phyloP scores from a whole-genome alignment of 441 rosid species.

The Gossypium laxum region DNA sequence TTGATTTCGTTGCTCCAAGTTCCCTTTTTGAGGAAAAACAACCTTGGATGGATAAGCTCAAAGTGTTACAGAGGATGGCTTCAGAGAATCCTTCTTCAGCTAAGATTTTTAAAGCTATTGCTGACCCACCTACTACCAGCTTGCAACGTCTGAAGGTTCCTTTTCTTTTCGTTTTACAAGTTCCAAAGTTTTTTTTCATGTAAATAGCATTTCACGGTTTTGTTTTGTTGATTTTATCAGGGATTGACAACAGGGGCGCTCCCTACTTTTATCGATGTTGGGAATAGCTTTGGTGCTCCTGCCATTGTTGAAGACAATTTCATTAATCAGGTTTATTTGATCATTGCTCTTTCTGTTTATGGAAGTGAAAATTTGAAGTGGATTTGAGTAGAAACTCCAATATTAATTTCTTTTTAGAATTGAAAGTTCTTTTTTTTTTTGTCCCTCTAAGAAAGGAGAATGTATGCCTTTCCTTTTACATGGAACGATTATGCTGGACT shows the following conservation, averaged over 20 bases:
- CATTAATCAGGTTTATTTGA: constrained; percentile 48
- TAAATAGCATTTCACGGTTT: neutral
- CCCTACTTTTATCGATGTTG: constrained; percentile 89
- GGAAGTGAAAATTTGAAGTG: neutral
- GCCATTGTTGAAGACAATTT: constrained; percentile 88
- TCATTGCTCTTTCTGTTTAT: neutral
- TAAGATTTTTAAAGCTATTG: constrained; percentile 80
- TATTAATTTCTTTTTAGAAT: neutral
- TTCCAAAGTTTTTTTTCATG: neutral
- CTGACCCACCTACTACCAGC: constrained; percentile 96
- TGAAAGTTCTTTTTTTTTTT: neutral
- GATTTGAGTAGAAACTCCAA: neutral
- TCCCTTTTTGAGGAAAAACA: constrained; percentile 40
- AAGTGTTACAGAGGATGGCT: constrained; percentile 65
- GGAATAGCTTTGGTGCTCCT: constrained; percentile 92
- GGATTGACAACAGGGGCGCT: constrained; percentile 93
- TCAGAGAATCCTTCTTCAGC: constrained; percentile 47
- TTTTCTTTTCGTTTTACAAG: neutral
- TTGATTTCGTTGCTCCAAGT: constrained; percentile 85
- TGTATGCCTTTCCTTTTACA: neutral
- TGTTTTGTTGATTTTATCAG: constrained; percentile 26
- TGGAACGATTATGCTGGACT: neutral
- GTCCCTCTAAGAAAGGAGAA: neutral
- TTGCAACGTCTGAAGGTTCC: constrained; percentile 79
- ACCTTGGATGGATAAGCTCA: constrained; percentile 88